Evolutionary conservation across 148 eudicot genomes (phyloP).

Genomic region (Heliosperma pusillum): DNA sequence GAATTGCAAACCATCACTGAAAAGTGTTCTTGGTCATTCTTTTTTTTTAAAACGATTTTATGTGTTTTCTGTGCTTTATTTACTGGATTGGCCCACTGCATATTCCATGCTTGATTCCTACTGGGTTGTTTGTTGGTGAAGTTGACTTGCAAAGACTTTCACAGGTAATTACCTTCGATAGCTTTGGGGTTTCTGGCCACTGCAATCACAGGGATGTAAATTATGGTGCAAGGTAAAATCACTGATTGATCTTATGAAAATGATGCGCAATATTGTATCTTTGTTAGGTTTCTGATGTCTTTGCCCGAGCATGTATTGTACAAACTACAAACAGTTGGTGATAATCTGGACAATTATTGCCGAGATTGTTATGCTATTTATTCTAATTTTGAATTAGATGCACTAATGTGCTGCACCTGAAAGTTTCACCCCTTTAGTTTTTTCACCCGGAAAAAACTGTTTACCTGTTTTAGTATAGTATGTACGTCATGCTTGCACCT

Average conservation of each 20-base stretch:
- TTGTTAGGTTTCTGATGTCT: no score
- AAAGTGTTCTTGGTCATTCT: neutral
- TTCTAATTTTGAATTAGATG: neutral
- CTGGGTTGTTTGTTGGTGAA: neutral
- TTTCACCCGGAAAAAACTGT: no score
- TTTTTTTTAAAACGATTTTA: neutral
- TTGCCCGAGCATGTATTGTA: neutral
- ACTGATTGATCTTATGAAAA: no score
- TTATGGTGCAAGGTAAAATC: slow-evolving; percentile 61
- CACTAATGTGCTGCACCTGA: neutral
- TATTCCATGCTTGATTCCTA: neutral
- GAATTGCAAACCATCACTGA: neutral
- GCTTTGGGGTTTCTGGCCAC: slow-evolving; percentile 92
- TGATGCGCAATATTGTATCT: no score
- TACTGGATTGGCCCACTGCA: neutral
- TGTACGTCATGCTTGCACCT: neutral
- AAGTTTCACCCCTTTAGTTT: no score
- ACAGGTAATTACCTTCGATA: slow-evolving; percentile 77
- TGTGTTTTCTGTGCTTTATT: neutral
- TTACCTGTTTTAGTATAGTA: no score
- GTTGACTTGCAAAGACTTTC: slow-evolving; percentile 1
- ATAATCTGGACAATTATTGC: neutral
- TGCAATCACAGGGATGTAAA: slow-evolving; percentile 81
- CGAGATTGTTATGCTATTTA: neutral
- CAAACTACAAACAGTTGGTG: no score